Conservation (phyloP, 2,329 filamentous ascomycete genomes). For the Dothistroma pini region DNA sequence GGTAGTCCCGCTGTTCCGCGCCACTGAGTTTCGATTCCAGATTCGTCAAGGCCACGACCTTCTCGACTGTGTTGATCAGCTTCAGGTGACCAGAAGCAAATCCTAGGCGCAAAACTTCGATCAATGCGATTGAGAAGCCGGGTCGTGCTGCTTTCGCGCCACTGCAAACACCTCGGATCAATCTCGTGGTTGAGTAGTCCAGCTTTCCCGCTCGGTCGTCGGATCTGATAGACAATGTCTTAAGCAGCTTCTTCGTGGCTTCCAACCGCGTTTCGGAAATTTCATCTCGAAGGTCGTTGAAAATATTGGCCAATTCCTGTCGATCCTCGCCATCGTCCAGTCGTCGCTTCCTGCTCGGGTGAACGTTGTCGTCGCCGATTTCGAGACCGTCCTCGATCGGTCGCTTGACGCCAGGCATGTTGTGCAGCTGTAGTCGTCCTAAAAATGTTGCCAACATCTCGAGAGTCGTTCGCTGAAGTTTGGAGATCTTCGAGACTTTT, state of each 20-base stretch:
- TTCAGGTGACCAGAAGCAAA: conserved; percentile 9
- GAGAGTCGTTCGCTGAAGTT: neutral
- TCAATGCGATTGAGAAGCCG: conserved; percentile 84
- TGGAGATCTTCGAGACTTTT: conserved; percentile 3
- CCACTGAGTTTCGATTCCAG: conserved; percentile 51
- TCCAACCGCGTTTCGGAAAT: conserved; percentile 42
- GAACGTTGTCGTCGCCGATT: conserved; percentile 20
- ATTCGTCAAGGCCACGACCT: conserved; percentile 52
- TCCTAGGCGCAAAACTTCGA: conserved; percentile 68
- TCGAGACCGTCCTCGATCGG: conserved; percentile 17
- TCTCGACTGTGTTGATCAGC: conserved; percentile 42
- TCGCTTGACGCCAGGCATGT: conserved; percentile 29
- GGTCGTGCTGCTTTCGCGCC: conserved; percentile 82
- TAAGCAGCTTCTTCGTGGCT: conserved; percentile 45
- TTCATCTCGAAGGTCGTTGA: conserved; percentile 47
- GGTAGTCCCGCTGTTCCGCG: conserved; percentile 81
- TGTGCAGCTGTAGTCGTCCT: neutral
- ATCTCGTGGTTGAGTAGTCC: conserved; percentile 41
- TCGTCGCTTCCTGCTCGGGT: conserved; percentile 33
- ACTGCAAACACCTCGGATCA: conserved; percentile 86
- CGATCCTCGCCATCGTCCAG: conserved; percentile 39
- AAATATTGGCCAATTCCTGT: conserved; percentile 44
- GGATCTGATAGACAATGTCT: conserved; percentile 39
- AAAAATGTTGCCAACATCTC: neutral
- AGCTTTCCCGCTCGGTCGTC: conserved; percentile 38